These are phyloP conservation scores for Seiridium cupressi DNA, from an alignment of 2,329 filamentous ascomycete genomes.

Conservation along the genomic window DNA sequence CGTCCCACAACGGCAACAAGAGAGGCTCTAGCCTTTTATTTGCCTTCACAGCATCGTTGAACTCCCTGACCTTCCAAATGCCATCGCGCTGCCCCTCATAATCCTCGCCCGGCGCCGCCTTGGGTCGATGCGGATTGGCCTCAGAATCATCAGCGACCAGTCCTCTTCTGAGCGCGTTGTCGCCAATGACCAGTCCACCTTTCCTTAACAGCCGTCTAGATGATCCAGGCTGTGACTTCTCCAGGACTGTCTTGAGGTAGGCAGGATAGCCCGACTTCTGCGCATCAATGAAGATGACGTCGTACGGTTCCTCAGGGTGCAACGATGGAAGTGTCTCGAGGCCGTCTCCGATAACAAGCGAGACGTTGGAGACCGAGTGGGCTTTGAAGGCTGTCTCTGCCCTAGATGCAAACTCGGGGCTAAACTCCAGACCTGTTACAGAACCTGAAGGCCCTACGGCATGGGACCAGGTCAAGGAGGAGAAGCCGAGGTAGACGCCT, in stretches of 20 bases:
- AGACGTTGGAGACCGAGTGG: constrained; percentile 40
- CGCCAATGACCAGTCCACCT: constrained; percentile 51
- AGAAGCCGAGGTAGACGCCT: constrained; percentile 48
- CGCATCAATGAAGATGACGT: constrained; percentile 54
- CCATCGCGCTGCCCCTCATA: constrained; percentile 18
- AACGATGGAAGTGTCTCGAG: constrained; percentile 27
- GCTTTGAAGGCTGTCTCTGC: constrained; percentile 37
- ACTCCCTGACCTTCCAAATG: constrained; percentile 29
- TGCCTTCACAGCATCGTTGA: constrained; percentile 29
- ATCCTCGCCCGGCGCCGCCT: constrained; percentile 5
- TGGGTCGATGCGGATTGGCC: constrained; percentile 28
- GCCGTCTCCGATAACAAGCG: constrained; percentile 46
- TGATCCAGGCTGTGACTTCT: constrained; percentile 35
- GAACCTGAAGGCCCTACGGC: constrained; percentile 40
- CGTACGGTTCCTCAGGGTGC: constrained; percentile 41
- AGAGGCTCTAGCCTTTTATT: constrained; percentile 37
- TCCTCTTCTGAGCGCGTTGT: constrained; percentile 50
- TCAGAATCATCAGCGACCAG: constrained; percentile 42
- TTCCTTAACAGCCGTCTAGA: constrained; percentile 37
- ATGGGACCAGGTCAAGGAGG: constrained; percentile 45
- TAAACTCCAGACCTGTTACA: constrained; percentile 46
- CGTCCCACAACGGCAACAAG: constrained; percentile 42
- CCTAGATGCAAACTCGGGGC: constrained; percentile 38
- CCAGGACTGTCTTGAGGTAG: constrained; percentile 46
- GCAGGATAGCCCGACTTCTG: constrained; percentile 50